Percentiles rank a stretch among this genome's conserved stretches.
Conservation (phyloP, 1,284 basidiomycete species). For the Moesziomyces parantarcticus region DNA sequence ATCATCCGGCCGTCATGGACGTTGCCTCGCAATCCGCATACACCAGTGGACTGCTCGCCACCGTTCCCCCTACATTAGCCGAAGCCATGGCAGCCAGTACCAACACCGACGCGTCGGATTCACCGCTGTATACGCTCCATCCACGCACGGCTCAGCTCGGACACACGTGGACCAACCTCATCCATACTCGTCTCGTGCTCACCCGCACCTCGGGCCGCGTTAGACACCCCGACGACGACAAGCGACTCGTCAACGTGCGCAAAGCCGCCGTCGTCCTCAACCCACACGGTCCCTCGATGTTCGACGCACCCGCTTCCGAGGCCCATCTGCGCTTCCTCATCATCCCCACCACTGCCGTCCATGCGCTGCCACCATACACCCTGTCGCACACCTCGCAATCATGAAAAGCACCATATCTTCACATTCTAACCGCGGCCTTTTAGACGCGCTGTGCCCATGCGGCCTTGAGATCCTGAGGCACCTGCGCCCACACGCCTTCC, state of each 20-base stretch:
- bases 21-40: slow-evolving; percentile 28
- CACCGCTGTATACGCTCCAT: slow-evolving; percentile 11
- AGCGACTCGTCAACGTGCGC: slow-evolving; percentile 10
- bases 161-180: slow-evolving; percentile 53
- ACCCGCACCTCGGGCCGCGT: slow-evolving; percentile 26
- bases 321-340: slow-evolving; percentile 30
- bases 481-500: background rate
- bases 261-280: slow-evolving; percentile 36
- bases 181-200: slow-evolving; percentile 50
- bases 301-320: slow-evolving; percentile 5
- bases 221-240: background rate
- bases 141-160: slow-evolving; percentile 53
- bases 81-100: slow-evolving; percentile 14
- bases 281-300: slow-evolving; percentile 24
- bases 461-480: slow-evolving; percentile 5
- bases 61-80: slow-evolving; percentile 21
- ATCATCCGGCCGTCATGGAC: slow-evolving; percentile 18
- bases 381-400: no score
- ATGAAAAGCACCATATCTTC: no score
- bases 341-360: slow-evolving; percentile 12
- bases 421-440: no score
- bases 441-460: slow-evolving; percentile 14
- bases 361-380: slow-evolving; percentile 7
- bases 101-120: slow-evolving; percentile 1
- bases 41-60: slow-evolving; percentile 31